phyloP scores from a whole-genome alignment of 257 asterid species.

The Thymus quinquecostatus region DNA sequence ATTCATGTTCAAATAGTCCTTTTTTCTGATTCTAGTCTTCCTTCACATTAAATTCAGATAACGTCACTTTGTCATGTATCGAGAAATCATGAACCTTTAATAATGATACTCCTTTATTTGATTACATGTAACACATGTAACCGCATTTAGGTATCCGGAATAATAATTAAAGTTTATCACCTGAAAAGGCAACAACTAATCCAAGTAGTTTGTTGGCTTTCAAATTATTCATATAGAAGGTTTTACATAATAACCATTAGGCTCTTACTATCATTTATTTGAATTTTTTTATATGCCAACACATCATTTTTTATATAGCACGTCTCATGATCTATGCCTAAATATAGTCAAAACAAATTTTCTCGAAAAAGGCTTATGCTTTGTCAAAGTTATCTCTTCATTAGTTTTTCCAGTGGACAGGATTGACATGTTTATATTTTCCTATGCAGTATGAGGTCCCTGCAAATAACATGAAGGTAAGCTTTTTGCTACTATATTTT shows the following conservation, averaged over 20 bases:
- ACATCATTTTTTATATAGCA: constrained; percentile 14
- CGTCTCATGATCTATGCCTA: neutral
- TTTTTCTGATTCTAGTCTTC: constrained; percentile 1
- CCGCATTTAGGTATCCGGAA: neutral
- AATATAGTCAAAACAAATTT: neutral
- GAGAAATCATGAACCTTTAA: neutral
- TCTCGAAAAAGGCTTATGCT: constrained; percentile 4
- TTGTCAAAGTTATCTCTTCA: constrained; percentile 35
- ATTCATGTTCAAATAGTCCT: neutral
- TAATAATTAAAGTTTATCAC: neutral
- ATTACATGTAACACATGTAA: neutral
- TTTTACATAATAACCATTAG: neutral
- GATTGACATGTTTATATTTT: constrained; percentile 52
- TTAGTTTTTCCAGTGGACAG: constrained; percentile 47
- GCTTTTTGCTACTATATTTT: constrained; percentile 29
- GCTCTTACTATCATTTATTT: constrained; percentile 1
- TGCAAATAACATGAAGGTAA: constrained; percentile 62
- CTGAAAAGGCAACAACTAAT: constrained; percentile 8
- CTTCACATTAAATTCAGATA: neutral
- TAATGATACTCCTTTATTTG: neutral
- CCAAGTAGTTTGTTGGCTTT: neutral
- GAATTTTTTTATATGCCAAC: neutral
- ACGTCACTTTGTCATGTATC: neutral
- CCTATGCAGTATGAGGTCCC: constrained; percentile 58
- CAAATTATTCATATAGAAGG: neutral